These are phyloP conservation scores for Starmerella tilneyi DNA, from an alignment of 805 yeast genomes.

Conservation along the genomic window DNA sequence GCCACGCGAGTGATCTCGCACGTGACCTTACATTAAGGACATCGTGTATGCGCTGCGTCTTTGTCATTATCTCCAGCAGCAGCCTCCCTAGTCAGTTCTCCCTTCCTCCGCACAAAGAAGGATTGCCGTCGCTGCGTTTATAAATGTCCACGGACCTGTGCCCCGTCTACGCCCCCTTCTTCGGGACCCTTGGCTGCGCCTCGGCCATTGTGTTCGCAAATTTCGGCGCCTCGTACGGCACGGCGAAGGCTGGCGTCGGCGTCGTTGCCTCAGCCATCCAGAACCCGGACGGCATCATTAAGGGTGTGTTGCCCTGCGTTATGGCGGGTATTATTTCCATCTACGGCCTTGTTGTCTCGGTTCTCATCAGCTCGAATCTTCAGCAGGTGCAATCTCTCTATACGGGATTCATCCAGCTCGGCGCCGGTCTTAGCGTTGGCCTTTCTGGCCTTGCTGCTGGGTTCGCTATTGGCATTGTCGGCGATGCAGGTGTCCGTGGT, in stretches of 20 bases:
- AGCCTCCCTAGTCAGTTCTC: conserved; percentile 1
- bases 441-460: conserved; percentile 97
- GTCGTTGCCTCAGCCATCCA: conserved; percentile 95
- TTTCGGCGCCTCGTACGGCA: conserved; percentile 98
- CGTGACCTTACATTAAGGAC: too few species aligned
- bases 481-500: conserved; percentile 99
- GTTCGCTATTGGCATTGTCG: conserved; percentile 97
- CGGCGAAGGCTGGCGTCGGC: conserved; percentile 99
- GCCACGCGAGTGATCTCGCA: too few species aligned
- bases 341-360: conserved; percentile 93
- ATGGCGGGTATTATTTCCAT: conserved; percentile 99
- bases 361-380: conserved; percentile 79
- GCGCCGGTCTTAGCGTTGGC: conserved; percentile 97
- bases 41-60: conserved; percentile 1
- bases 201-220: conserved; percentile 98
- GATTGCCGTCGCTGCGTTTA: background rate
- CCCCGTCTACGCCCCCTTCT: conserved; percentile 56
- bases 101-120: conserved; percentile 2
- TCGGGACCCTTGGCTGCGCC: conserved; percentile 99
- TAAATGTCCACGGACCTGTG: conserved; percentile 26
- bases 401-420: conserved; percentile 95
- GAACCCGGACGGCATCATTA: conserved; percentile 80
- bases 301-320: conserved; percentile 90
- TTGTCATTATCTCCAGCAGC: conserved; percentile 13
- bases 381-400: conserved; percentile 85